phyloP scores from a whole-genome alignment of 805 yeast species.

The Scheffersomyces amazonensis region DNA sequence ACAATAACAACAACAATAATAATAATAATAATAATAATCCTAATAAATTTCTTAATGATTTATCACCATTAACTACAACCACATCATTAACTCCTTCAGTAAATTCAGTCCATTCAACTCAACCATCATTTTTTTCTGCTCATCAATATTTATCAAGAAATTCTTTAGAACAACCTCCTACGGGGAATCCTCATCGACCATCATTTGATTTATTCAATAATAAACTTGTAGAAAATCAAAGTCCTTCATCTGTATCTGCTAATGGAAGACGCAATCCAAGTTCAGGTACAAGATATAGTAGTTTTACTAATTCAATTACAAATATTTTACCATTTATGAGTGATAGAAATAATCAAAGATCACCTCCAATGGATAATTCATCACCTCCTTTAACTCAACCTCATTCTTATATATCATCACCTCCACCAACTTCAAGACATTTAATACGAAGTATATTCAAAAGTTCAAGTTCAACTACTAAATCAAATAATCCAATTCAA shows the following conservation, averaged over 20 bases:
- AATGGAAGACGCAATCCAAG: background rate
- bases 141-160: conserved; percentile 37
- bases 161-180: conserved; percentile 32
- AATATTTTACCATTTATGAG: conserved; percentile 43
- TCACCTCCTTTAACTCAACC: background rate
- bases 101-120: conserved; percentile 38
- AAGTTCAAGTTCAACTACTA: conserved; percentile 5
- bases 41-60: conserved; percentile 15
- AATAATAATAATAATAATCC: conserved; percentile 3
- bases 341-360: conserved; percentile 21
- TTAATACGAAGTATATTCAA: conserved; percentile 33
- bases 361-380: conserved; percentile 7
- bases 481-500: background rate
- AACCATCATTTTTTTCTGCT: conserved; percentile 43
- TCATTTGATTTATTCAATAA: conserved; percentile 31
- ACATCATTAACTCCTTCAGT: conserved; percentile 42
- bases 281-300: conserved; percentile 21
- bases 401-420: conserved; percentile 7
- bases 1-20: background rate
- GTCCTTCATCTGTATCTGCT: conserved; percentile 8
- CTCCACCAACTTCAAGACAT: conserved; percentile 22
- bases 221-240: conserved; percentile 27
- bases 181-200: conserved; percentile 20
- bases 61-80: conserved; percentile 43
- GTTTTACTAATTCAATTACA: conserved; percentile 34